Evolutionary conservation across 2,329 filamentous ascomycete species (phyloP), one percentile per base, ranked within the genome.

Genomic region (Thielaviopsis ethacetica): DNA sequence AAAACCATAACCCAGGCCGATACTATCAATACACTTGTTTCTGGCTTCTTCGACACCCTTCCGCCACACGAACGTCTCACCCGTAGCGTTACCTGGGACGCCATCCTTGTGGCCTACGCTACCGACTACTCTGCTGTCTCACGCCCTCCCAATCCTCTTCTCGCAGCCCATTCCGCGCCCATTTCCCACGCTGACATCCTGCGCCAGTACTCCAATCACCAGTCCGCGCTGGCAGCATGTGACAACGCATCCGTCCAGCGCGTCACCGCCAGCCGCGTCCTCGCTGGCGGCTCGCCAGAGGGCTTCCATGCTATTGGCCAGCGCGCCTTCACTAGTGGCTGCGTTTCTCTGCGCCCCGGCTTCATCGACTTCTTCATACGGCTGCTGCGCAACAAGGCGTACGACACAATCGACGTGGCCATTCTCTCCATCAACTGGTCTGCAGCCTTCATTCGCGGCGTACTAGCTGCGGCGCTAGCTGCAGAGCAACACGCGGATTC

Each of bases 1-100:
- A 77, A 77, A 61, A 82, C 79, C 17, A 80, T 82, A 63, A 81
- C 79, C 19, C 68, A 70, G 13, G 61, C 72, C 30, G 79, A 82
- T 68, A 81, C 78, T 49, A 76, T 81, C 49, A 66, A 68, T 58
- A 67, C 71, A 49, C 71, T 82, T 4, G 76, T 73, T 53, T 63
- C 69, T 19, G 71, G 71, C 24, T 75, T 73, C 57, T 71, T 78
- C 51, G 63, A 62, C 21, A 67, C 68, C 59, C 68, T 71, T 59
- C 62, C 65, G 21, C 60, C 61, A 5, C 62, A 62, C 57, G 64
- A 58, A 30, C 66, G 67, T 47, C 61, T 62, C 30, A 67, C 73
- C 49, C 67, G 76, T n/a, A 62, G 67, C 10, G 62, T 65, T 2
- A 66, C 66, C 21, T 80, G 77, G 77, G 67, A 72, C 24, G 63